Evolutionary conservation across 176 grass and related monocot species (phyloP).

Genomic region (Echinochloa phyllopogon): DNA sequence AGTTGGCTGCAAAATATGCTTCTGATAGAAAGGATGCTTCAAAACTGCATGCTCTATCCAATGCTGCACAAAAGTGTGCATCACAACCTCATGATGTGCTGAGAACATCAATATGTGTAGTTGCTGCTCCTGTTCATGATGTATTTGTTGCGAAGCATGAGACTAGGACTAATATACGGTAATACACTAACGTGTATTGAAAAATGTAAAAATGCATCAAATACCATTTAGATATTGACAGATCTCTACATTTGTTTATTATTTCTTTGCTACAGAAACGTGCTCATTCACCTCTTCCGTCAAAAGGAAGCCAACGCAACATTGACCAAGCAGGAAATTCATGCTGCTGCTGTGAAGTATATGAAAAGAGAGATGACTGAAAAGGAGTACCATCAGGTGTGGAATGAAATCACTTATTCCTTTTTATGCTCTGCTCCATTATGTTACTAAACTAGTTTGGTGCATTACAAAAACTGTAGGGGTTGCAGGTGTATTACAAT

Average conservation of each 20-base stretch:
- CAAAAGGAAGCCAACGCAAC: slow-evolving; percentile 40
- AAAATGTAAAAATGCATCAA: slow-evolving; percentile 32
- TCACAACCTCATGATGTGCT: slow-evolving; percentile 50
- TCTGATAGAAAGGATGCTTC: slow-evolving; percentile 58
- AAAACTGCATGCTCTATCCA: slow-evolving; percentile 52
- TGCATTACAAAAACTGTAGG: not conserved
- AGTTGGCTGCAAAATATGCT: slow-evolving; percentile 61
- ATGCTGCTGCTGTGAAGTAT: not conserved
- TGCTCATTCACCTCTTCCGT: slow-evolving; percentile 56
- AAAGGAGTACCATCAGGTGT: slow-evolving; percentile 70
- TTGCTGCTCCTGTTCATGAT: slow-evolving; percentile 61
- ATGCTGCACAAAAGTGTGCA: slow-evolving; percentile 60
- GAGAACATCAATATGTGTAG: not conserved
- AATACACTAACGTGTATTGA: not conserved
- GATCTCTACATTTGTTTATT: slow-evolving; percentile 22
- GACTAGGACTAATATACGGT: slow-evolving; percentile 34
- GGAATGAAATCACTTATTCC: slow-evolving; percentile 14
- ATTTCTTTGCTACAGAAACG: slow-evolving; percentile 37
- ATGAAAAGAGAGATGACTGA: slow-evolving; percentile 53
- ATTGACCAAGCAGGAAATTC: slow-evolving; percentile 65
- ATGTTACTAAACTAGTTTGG: not conserved
- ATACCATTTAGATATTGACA: slow-evolving; percentile 28
- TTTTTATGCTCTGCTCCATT: slow-evolving; percentile 11
- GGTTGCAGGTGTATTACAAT: not conserved
- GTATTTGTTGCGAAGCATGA: slow-evolving; percentile 55